Base-by-base conservation (phyloP, 1,139 yeast genomes). In the Wickerhamomyces sp. region DNA sequence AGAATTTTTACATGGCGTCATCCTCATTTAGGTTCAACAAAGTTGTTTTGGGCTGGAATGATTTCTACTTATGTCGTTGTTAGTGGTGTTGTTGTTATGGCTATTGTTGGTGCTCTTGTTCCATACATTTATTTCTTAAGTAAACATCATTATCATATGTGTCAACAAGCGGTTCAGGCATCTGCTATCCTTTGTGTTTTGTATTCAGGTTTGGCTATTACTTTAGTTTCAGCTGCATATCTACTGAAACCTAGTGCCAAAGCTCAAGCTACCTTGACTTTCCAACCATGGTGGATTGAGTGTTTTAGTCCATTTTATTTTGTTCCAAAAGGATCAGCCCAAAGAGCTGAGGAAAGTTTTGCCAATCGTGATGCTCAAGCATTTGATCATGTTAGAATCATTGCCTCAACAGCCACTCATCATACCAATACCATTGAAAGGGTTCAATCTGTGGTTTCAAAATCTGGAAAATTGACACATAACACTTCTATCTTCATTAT, bases 221-320 rank as follows among this genome's bases (percentile, higher is more conserved):
- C 61, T 10, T 71, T 84, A 58, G 68, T 84, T 44, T 60, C 61
- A 0, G 62, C 75, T 37, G 79, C 91, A 1, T 84, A 69, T 59
- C 53, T 76, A 48, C 67, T 79, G 55, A 75, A 78, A 47, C 83
- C 89, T 27, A 79, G 87, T 13, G 55, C 64, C 40, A 71, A 71
- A 50, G 84, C 81, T 59, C 77, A 73, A 55, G 64, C 68, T 42
- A 67, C 80, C 39, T 70, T 74, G 55, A 81, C 88, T 18, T 79
- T 79, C 60, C 93, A 84, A 63, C 88, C 94, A 35, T 81, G 84
- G 75, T 85, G 94, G 94, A 80, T 85, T 58, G 81, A 81, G 59
- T 74, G 80, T 2, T 81, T 83, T 56, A 60, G 67, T 15, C 73
- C 82, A 13, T 65, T 69, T 39, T 81, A 81, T 61, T 81, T 72